phyloP scores from a whole-genome alignment of 1,284 basidiomycete genomes.

The Marasmius tenuissimus region DNA sequence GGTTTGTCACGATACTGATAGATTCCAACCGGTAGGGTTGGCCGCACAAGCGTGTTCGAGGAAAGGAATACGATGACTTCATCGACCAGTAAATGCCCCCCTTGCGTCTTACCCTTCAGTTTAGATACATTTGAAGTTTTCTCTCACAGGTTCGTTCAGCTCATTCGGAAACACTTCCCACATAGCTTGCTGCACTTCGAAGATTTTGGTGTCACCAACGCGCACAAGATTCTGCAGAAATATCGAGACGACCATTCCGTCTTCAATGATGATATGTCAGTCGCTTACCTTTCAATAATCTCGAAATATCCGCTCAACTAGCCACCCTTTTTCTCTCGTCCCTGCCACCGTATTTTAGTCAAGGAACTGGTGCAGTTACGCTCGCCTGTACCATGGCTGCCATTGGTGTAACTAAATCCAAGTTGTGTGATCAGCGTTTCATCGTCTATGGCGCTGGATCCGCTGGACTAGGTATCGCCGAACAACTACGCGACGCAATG shows the following conservation, averaged over 20 bases:
- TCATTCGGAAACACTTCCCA: slow-evolving; percentile 47
- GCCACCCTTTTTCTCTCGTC: not conserved
- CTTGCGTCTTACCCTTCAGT: not conserved
- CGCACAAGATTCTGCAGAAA: slow-evolving; percentile 66
- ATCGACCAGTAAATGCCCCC: slow-evolving; percentile 54
- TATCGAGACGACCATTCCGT: slow-evolving; percentile 69
- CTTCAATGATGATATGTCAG: slow-evolving; percentile 82
- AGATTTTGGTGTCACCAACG: slow-evolving; percentile 78
- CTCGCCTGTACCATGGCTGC: slow-evolving; percentile 78
- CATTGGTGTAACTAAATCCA: slow-evolving; percentile 69
- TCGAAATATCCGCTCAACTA: too few species aligned
- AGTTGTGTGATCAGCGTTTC: slow-evolving; percentile 73
- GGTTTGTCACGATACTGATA: not conserved
- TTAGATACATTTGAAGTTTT: not conserved
- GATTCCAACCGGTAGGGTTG: slow-evolving; percentile 49
- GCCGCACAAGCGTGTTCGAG: slow-evolving; percentile 61
- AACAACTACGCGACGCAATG: slow-evolving; percentile 76
- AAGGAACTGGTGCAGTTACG: slow-evolving; percentile 85
- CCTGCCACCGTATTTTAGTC: slow-evolving; percentile 40
- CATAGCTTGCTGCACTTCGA: slow-evolving; percentile 70
- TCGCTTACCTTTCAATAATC: not conserved
- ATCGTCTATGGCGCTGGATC: slow-evolving; percentile 82
- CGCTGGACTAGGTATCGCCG: slow-evolving; percentile 78
- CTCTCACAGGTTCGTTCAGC: slow-evolving; percentile 43
- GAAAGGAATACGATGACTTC: slow-evolving; percentile 66